These are phyloP conservation scores for Stephania yunnanensis DNA, from an alignment of 164 flowering plant species.

Conservation along the genomic window DNA sequence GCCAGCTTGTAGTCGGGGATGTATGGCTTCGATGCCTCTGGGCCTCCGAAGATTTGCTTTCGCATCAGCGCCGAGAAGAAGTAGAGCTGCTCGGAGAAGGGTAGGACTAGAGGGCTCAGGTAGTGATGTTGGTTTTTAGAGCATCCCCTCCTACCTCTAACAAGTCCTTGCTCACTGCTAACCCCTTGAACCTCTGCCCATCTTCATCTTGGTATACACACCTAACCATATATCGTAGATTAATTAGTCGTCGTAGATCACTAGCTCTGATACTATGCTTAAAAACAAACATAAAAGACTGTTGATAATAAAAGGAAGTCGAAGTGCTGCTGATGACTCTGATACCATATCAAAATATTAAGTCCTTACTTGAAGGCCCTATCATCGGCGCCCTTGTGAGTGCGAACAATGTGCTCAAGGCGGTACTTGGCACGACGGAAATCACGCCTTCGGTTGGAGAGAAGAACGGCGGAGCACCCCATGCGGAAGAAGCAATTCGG, in stretches of 20 bases:
- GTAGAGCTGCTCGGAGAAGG: constrained; percentile 79
- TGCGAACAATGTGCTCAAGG: constrained; percentile 83
- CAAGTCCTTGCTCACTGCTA: constrained; percentile 58
- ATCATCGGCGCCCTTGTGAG: constrained; percentile 88
- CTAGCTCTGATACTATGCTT: too few species aligned
- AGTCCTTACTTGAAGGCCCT: constrained; percentile 65
- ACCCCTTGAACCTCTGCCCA: constrained; percentile 54
- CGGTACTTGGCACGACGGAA: constrained; percentile 65
- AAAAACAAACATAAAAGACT: too few species aligned
- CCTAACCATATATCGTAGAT: constrained; percentile 27
- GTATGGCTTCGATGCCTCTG: constrained; percentile 54
- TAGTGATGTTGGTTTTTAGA: constrained; percentile 87
- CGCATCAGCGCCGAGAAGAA: constrained; percentile 57
- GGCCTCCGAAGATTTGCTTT: constrained; percentile 45
- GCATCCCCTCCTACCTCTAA: constrained; percentile 88
- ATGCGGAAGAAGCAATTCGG: constrained; percentile 88
- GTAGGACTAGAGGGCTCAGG: constrained; percentile 88
- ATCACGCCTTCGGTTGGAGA: constrained; percentile 79
- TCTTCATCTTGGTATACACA: constrained; percentile 85
- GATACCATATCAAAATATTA: too few species aligned
- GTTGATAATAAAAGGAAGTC: too few species aligned
- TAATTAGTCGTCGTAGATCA: not conserved
- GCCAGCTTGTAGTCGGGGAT: constrained; percentile 95
- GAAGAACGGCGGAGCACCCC: constrained; percentile 85
- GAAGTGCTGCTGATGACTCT: too few species aligned